phyloP scores from a whole-genome alignment of 345 rosid genomes.

The Salix exigua region DNA sequence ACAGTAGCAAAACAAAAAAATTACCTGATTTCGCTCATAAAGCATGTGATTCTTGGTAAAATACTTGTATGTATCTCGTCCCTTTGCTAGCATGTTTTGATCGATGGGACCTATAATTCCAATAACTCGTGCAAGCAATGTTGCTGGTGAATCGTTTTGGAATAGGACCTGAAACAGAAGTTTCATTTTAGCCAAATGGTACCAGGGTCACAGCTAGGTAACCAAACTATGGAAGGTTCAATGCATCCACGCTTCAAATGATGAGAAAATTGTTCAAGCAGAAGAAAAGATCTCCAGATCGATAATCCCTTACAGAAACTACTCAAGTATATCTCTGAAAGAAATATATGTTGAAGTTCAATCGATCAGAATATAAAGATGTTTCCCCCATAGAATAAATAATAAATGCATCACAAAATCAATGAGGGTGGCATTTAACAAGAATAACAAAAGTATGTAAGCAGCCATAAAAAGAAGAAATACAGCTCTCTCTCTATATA shows the following conservation, averaged over 20 bases:
- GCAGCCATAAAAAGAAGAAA: not conserved
- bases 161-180: constrained; percentile 70
- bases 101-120: constrained; percentile 78
- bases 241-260: not conserved
- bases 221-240: not conserved
- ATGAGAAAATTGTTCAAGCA: not conserved
- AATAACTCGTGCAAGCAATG: constrained; percentile 83
- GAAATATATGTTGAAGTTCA: not conserved
- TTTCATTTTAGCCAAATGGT: constrained; percentile 2
- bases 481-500: not conserved
- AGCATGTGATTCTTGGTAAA: constrained; percentile 90
- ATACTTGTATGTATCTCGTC: constrained; percentile 90
- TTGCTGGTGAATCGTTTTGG: constrained; percentile 97
- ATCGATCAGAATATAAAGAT: not conserved
- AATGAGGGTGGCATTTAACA: not conserved
- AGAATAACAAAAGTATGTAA: not conserved
- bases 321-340: not conserved
- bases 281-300: not conserved
- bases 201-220: not conserved
- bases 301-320: not conserved
- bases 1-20: not conserved
- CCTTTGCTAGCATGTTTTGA: constrained; percentile 84
- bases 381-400: not conserved
- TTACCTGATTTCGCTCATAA: constrained; percentile 91
- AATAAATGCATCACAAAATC: too few species aligned